Conservation (phyloP, 1,139 yeast genomes). For the Lodderomyces oxycetoniae region DNA sequence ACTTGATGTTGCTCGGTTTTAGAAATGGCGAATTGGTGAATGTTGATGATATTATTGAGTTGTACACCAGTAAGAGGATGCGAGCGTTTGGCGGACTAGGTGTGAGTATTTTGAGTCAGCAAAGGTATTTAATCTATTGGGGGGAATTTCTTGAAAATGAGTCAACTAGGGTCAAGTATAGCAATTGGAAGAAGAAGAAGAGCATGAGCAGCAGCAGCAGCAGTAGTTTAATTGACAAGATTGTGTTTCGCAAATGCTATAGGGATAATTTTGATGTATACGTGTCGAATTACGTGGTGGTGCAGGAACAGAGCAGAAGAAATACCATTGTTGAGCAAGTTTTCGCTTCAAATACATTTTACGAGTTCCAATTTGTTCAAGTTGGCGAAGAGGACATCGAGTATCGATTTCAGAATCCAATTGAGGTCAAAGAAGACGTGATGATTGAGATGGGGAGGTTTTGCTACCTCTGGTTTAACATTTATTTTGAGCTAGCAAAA, state of each 20-base stretch:
- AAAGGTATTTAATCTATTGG: conserved; percentile 62
- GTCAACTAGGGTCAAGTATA: conserved; percentile 3
- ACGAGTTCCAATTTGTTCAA: no score
- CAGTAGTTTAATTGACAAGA: not conserved
- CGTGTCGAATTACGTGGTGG: conserved; percentile 2
- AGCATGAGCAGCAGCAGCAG: no score
- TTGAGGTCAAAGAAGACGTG: conserved; percentile 8
- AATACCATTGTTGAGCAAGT: conserved; percentile 5
- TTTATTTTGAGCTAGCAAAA: conserved; percentile 11
- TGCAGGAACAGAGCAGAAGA: not conserved
- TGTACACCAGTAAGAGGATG: conserved; percentile 60
- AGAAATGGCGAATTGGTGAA: conserved; percentile 13
- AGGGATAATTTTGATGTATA: not conserved
- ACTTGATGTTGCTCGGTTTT: conserved; percentile 45
- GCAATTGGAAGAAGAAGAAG: conserved; percentile 1
- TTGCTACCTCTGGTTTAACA: conserved; percentile 15
- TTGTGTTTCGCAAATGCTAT: conserved; percentile 2
- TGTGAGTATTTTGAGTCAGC: conserved; percentile 67
- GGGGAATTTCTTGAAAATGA: conserved; percentile 24
- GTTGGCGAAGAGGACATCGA: conserved; percentile 1
- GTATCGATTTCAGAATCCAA: conserved; percentile 1
- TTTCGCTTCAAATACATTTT: not conserved
- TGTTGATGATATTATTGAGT: conserved; percentile 42
- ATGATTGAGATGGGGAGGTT: conserved; percentile 10
- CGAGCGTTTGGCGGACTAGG: conserved; percentile 54